Percentiles rank a stretch among this genome's conserved stretches.
Conservation (phyloP, 2,329 filamentous ascomycete species). For the Dactylellina cionopaga region DNA sequence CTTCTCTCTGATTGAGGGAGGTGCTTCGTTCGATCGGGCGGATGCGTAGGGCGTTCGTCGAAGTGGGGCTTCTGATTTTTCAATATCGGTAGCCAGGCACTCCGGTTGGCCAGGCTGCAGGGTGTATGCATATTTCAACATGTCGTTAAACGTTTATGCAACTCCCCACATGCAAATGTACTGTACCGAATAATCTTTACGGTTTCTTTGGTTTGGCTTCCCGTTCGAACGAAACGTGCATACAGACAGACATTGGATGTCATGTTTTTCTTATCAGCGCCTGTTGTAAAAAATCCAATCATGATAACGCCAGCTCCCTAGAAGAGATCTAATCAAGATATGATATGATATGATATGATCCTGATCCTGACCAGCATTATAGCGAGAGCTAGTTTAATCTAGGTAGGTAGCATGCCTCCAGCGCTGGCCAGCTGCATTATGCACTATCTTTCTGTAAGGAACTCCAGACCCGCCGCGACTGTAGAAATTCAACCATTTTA, state of each 20-base stretch:
- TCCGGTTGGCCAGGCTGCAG: constrained; percentile 2
- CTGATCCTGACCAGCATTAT: not conserved
- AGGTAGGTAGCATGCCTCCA: constrained; percentile 10
- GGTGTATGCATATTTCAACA: not conserved
- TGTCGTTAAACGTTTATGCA: not conserved
- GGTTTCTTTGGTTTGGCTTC: not conserved
- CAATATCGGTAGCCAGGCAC: not conserved
- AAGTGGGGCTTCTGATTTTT: not conserved
- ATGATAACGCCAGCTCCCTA: not conserved
- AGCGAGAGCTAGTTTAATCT: constrained; percentile 8
- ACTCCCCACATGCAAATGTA: constrained; percentile 28
- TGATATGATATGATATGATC: constrained; percentile 38
- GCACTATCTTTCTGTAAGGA: not conserved
- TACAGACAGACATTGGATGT: too few relatives aligned
- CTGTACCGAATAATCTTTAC: too few relatives aligned
- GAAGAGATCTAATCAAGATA: constrained; percentile 44
- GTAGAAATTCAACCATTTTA: too few relatives aligned
- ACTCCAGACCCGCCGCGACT: not conserved
- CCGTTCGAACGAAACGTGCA: too few relatives aligned
- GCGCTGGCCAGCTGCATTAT: not conserved
- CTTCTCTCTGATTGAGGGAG: constrained; percentile 6
- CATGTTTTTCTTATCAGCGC: constrained; percentile 4
- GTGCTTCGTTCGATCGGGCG: not conserved
- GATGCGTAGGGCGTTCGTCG: not conserved
- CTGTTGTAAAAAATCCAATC: not conserved